These are phyloP conservation scores for Pseudogymnoascus sp. DNA, from an alignment of 2,329 filamentous ascomycete genomes.

Conservation along the genomic window DNA sequence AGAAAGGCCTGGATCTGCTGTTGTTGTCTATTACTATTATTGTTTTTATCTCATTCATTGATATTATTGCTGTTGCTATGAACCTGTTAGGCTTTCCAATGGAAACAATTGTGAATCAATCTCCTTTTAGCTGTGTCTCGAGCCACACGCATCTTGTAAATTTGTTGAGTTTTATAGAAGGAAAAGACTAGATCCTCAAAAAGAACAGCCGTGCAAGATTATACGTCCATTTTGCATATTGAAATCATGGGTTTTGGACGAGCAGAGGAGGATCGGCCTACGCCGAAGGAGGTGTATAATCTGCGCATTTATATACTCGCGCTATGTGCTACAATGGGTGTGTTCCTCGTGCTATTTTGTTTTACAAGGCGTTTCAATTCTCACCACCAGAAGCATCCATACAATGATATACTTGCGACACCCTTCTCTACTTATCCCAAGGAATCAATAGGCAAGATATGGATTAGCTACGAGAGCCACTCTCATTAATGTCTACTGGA, in stretches of 20 bases:
- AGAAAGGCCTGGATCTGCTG: not conserved
- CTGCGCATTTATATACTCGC: conserved; percentile 19
- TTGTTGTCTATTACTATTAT: not conserved
- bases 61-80: not conserved
- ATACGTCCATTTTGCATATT: not conserved
- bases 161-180: not conserved
- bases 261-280: conserved; percentile 22
- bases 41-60: not conserved
- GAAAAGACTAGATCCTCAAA: not conserved
- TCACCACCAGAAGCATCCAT: not conserved
- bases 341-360: not conserved
- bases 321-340: conserved; percentile 10
- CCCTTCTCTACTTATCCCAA: not conserved
- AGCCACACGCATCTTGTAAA: not conserved
- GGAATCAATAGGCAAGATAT: not conserved
- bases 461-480: not conserved
- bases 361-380: not conserved
- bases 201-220: not conserved
- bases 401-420: not conserved
- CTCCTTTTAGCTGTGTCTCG: not conserved
- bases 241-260: conserved; percentile 9
- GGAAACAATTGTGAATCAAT: not conserved
- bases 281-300: conserved; percentile 21
- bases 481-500: not conserved
- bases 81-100: not conserved